Evolutionary conservation across 2,329 filamentous ascomycete species (phyloP).

Genomic region (Xylariaceae sp.): DNA sequence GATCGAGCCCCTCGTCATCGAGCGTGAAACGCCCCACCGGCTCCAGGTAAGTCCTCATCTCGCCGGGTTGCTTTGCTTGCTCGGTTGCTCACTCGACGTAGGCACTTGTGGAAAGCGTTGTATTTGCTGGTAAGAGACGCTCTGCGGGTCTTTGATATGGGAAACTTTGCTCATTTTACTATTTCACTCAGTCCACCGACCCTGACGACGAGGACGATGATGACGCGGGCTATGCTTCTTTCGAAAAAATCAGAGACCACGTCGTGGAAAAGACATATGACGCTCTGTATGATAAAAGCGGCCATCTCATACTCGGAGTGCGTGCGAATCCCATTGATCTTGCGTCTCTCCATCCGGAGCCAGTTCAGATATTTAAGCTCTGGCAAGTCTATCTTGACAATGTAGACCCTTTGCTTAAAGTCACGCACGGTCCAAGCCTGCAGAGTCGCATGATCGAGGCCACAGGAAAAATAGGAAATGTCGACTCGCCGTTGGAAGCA

Average conservation of each 20-base stretch:
- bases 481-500: constrained; percentile 44
- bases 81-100: neutral
- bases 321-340: constrained; percentile 39
- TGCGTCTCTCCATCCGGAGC: constrained; percentile 46
- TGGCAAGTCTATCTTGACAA: constrained; percentile 59
- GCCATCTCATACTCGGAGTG: constrained; percentile 51
- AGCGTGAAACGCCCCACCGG: no score
- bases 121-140: constrained; percentile 35
- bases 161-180: neutral
- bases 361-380: constrained; percentile 42
- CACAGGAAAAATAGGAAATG: constrained; percentile 36
- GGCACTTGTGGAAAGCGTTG: constrained; percentile 35
- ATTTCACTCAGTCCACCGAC: neutral
- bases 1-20: no score
- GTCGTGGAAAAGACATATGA: constrained; percentile 44
- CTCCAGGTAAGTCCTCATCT: no score
- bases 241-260: neutral
- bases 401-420: constrained; percentile 55
- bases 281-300: constrained; percentile 36
- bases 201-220: constrained; percentile 18
- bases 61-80: no score
- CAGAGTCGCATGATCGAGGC: constrained; percentile 51
- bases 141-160: neutral
- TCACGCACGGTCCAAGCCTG: constrained; percentile 53
- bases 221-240: constrained; percentile 7